Evolutionary conservation across 179 eudicot species (phyloP).

Genomic region (Actinidia chinensis): DNA sequence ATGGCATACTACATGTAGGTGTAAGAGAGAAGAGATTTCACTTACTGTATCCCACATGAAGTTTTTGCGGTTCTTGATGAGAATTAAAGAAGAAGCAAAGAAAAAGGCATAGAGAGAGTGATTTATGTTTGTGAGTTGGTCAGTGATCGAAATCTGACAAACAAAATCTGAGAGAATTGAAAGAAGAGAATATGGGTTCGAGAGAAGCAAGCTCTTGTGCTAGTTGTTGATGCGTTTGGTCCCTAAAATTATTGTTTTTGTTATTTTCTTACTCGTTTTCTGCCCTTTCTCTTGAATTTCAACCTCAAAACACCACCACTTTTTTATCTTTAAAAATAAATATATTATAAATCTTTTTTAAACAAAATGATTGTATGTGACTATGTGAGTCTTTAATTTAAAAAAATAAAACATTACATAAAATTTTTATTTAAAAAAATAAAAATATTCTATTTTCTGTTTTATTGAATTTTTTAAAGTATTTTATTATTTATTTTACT

Average conservation of each 20-base stretch:
- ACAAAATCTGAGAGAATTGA: neutral
- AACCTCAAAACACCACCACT: no score
- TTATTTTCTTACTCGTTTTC: conserved; percentile 12
- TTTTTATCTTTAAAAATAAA: no score
- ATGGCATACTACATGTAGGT: neutral
- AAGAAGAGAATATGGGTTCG: conserved; percentile 11
- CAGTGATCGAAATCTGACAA: conserved; percentile 33
- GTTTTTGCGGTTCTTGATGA: conserved; percentile 7
- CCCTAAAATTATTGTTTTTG: neutral
- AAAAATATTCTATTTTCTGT: no score
- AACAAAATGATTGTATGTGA: no score
- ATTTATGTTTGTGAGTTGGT: neutral
- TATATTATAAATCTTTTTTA: neutral
- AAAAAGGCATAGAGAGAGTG: neutral
- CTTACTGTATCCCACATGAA: conserved; percentile 17
- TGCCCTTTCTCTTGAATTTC: no score
- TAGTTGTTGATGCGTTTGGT: conserved; percentile 16
- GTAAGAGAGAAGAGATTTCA: conserved; percentile 2
- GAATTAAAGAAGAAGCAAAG: neutral
- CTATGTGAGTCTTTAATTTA: no score
- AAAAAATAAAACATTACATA: no score
- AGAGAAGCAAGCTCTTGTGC: conserved; percentile 14
- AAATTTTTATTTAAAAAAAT: no score
- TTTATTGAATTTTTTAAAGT: no score
- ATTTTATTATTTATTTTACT: neutral